A percentile compares a stretch with the other conserved stretches of the same genome.
Conservation (phyloP, 2,329 filamentous ascomycete genomes). For the Westerdykella sp. region DNA sequence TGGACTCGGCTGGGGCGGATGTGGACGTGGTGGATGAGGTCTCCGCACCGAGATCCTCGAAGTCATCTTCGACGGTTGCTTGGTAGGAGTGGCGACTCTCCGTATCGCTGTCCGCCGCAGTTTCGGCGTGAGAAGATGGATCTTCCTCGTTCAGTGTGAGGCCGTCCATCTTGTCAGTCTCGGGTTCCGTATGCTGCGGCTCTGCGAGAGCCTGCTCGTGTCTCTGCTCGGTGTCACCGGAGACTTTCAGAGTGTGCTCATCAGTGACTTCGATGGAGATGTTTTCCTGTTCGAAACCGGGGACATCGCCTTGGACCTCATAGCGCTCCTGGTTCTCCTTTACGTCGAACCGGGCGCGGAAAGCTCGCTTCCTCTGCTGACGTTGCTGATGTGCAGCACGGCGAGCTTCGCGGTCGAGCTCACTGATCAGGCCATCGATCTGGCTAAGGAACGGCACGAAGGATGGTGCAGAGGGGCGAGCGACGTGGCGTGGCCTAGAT, state of each 20-base stretch:
- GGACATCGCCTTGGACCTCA: slow-evolving; percentile 27
- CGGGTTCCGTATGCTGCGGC: slow-evolving; percentile 5
- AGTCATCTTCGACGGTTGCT: slow-evolving; percentile 33
- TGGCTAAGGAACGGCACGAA: slow-evolving; percentile 30
- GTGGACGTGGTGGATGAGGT: slow-evolving; percentile 17
- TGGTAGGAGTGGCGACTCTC: slow-evolving; percentile 31
- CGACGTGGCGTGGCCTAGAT: slow-evolving; percentile 13
- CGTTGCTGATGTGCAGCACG: slow-evolving; percentile 22
- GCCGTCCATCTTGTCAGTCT: slow-evolving; percentile 14
- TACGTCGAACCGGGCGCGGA: slow-evolving; percentile 28
- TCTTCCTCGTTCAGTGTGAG: slow-evolving; percentile 18
- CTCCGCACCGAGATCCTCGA: slow-evolving; percentile 30
- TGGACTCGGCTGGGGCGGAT: slow-evolving; percentile 16
- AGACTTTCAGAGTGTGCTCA: slow-evolving; percentile 28
- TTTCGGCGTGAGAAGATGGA: not conserved
- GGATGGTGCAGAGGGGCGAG: slow-evolving; percentile 18
- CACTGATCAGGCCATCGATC: slow-evolving; percentile 27
- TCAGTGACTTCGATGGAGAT: slow-evolving; percentile 31
- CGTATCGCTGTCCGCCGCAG: slow-evolving; percentile 20
- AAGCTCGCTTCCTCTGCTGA: slow-evolving; percentile 26
- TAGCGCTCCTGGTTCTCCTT: slow-evolving; percentile 26
- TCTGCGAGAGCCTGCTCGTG: slow-evolving; percentile 3
- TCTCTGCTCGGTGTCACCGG: slow-evolving; percentile 25
- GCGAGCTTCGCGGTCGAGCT: slow-evolving; percentile 27
- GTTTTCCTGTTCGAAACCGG: slow-evolving; percentile 31